A percentile compares a stretch with the other conserved stretches of the same genome.
Conservation (phyloP, 169 alveolate species). For the Besnoitia besnoiti region DNA sequence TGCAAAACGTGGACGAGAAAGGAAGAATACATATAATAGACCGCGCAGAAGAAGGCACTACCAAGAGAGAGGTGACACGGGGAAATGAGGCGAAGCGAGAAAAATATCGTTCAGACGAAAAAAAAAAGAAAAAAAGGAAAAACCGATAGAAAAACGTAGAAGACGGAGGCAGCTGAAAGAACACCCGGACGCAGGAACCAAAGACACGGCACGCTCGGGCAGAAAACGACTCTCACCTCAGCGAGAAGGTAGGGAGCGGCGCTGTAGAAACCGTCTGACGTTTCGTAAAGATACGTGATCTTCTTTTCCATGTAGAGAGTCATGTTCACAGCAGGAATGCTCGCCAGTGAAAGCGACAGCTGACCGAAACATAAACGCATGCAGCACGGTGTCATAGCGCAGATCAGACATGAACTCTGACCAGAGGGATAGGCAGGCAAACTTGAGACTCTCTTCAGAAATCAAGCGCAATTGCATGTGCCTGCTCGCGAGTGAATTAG, state of each 20-base stretch:
- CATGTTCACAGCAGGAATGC: slow-evolving; percentile 32
- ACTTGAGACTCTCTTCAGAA: too few species aligned
- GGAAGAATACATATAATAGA: background rate
- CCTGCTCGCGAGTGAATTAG: too few species aligned
- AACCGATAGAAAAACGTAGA: background rate
- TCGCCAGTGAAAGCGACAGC: slow-evolving; percentile 4
- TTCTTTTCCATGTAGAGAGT: slow-evolving; percentile 17
- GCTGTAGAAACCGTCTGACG: slow-evolving; percentile 38
- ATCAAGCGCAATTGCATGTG: too few species aligned
- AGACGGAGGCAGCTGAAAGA: background rate
- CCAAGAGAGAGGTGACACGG: background rate
- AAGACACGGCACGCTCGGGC: background rate
- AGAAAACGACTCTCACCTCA: background rate
- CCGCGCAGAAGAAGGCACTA: background rate
- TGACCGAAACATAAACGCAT: too few species aligned
- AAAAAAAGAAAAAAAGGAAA: background rate
- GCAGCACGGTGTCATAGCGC: too few species aligned
- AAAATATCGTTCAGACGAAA: background rate
- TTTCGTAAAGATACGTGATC: slow-evolving; percentile 3
- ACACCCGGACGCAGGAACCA: background rate
- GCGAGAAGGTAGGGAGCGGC: slow-evolving; percentile 43
- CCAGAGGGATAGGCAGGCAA: too few species aligned
- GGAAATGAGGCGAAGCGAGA: background rate
- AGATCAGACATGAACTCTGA: too few species aligned
- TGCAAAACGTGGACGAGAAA: background rate